Evolutionary conservation across 768 basidiomycete genomes (phyloP).

Genomic region (Suillus placidus): DNA sequence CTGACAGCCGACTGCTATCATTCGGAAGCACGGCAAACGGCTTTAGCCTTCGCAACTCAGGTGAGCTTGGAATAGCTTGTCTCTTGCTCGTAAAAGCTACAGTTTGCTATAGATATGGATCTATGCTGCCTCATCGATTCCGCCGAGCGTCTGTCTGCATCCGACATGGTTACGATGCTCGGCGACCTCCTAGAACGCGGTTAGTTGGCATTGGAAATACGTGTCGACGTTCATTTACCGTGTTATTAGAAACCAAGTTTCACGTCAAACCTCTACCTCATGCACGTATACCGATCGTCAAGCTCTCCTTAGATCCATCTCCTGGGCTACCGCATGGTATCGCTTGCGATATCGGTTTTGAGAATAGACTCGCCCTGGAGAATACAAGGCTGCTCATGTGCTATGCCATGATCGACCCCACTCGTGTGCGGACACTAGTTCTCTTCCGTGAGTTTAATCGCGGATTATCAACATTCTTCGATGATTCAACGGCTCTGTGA

Average conservation of each 20-base stretch:
- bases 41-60: conserved; percentile 95
- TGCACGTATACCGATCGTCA: conserved; percentile 98
- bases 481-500: conserved; percentile 15
- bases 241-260: conserved; percentile 82
- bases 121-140: conserved; percentile 95
- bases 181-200: conserved; percentile 93
- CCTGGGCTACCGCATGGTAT: conserved; percentile 83
- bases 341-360: conserved; percentile 98
- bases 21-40: conserved; percentile 98
- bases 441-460: conserved; percentile 80
- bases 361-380: conserved; percentile 95
- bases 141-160: conserved; percentile 72
- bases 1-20: conserved; percentile 84
- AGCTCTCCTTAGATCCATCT: conserved; percentile 89
- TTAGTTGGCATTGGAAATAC: conserved; percentile 41
- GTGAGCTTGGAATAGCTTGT: conserved; percentile 42
- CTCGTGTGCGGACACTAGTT: conserved; percentile 90
- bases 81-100: conserved; percentile 16
- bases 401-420: conserved; percentile 96
- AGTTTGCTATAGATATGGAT: conserved; percentile 82
- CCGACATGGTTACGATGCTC: conserved; percentile 92
- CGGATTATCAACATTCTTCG: conserved; percentile 13
- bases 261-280: conserved; percentile 95
- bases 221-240: conserved; percentile 17
- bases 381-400: conserved; percentile 96